Evolutionary conservation across 768 basidiomycete species (phyloP), one percentile per base, ranked within the genome.

Genomic region (Coprinopsis cinerea): DNA sequence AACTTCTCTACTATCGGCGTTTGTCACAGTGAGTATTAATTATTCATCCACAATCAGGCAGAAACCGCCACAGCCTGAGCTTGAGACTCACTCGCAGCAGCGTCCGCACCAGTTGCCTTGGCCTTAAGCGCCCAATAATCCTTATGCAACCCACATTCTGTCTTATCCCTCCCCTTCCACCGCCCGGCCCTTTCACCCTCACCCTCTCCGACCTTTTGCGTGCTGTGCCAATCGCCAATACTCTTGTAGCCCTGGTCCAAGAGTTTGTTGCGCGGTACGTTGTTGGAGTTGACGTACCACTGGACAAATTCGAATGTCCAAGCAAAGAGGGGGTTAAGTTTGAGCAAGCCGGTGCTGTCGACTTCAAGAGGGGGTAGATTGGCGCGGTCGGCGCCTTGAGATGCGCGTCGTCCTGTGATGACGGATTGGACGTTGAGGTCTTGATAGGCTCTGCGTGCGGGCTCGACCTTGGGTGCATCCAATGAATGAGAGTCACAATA

Each of bases 211-310:
- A 75, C 74, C 65, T 79, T 79, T n/a, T 64, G 66, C 0, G 96
- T 99, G 54, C 91, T 94, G 68, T 99, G 96, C 89, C 94, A 95
- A 67, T 99, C 96, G 2, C 96, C 96, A 54, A 99, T 82, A 61
- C 90, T 92, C 58, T 84, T 86, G 72, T 98, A 99, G 2, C 96
- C 96, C 62, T 92, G 82, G 52, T 81, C 82, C 34, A 99, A 78
- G 3, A 99, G 75, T 53, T 78, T 81, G 71, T 99, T 98, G 53
- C 82, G 80, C 2, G 94, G 94, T 0, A 97, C 93, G 39, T 79
- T 68, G 67, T 97, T 81, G 52, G 78, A 74, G 36, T 80, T 80
- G 54, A 95, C 76, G 64, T 97, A 94, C 64, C 81, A 83, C 54
- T 96, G 85, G 15, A 97, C 89, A 34, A 89, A 66, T 6, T 70